Evolutionary conservation across 495 filamentous ascomycete species (phyloP).

Genomic region (Podospora fimiseda): DNA sequence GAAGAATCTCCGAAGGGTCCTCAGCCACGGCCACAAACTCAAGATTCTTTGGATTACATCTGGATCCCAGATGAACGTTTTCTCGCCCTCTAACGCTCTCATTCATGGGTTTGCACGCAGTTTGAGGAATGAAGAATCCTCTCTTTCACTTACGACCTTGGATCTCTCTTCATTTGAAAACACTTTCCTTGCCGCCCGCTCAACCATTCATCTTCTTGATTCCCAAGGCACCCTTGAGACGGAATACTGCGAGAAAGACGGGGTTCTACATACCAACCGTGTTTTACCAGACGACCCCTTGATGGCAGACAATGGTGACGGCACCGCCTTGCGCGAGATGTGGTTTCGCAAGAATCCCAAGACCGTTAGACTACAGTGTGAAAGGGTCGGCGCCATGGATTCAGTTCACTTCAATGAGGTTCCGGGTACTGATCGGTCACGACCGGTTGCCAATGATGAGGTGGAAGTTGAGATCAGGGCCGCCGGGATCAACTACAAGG

Average conservation of each 20-base stretch:
- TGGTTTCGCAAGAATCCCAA: not conserved
- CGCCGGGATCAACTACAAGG: slow-evolving; percentile 39
- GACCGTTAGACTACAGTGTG: not conserved
- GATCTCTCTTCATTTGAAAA: not conserved
- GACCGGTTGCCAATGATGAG: not conserved
- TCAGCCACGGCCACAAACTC: not conserved
- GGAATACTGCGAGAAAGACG: not conserved
- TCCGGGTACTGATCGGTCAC: not conserved
- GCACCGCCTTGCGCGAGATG: not conserved
- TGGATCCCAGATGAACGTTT: not conserved
- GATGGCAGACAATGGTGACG: not conserved
- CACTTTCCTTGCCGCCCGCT: not conserved
- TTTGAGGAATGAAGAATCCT: not conserved
- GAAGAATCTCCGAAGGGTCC: not conserved
- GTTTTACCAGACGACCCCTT: not conserved
- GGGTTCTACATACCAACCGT: not conserved
- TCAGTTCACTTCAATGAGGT: not conserved
- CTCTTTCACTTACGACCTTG: not conserved
- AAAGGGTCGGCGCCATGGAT: not conserved
- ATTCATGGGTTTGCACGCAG: not conserved
- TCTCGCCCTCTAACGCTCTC: not conserved
- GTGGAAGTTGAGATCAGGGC: slow-evolving; percentile 29
- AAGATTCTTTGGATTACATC: not conserved
- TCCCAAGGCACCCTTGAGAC: not conserved
- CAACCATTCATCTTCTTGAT: not conserved